Evolutionary conservation across 2,329 filamentous ascomycete species (phyloP).

Genomic region (Penicillium sp.): DNA sequence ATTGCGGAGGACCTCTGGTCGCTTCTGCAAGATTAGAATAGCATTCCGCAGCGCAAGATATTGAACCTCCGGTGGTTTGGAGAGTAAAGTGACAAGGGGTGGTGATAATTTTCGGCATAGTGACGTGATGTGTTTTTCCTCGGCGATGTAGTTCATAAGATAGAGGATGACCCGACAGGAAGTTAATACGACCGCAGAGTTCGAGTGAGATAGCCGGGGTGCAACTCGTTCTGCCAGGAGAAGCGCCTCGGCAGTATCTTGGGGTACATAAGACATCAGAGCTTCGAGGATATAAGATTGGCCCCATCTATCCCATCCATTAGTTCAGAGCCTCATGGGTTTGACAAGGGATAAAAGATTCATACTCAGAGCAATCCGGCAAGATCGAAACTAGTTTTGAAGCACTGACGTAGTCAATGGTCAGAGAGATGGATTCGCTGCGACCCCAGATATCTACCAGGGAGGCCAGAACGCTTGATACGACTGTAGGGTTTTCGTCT

Average conservation of each 20-base stretch:
- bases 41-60: conserved; percentile 94
- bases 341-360: conserved; percentile 13
- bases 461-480: conserved; percentile 85
- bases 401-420: conserved; percentile 94
- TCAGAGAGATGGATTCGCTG: conserved; percentile 95
- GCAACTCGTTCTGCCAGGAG: conserved; percentile 90
- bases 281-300: conserved; percentile 98
- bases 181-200: conserved; percentile 92
- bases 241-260: conserved; percentile 82
- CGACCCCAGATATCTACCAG: conserved; percentile 98
- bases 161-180: conserved; percentile 96
- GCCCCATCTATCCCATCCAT: conserved; percentile 68
- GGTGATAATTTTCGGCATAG: conserved; percentile 92
- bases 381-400: conserved; percentile 98
- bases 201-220: conserved; percentile 93
- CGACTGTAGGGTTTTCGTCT: conserved; percentile 96
- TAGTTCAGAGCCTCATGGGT: conserved; percentile 6
- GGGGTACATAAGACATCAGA: conserved; percentile 94
- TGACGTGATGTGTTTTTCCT: conserved; percentile 81
- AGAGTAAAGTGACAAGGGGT: conserved; percentile 87
- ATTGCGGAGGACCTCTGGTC: conserved; percentile 89
- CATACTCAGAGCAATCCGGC: conserved; percentile 93
- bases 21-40: conserved; percentile 84
- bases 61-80: conserved; percentile 97
- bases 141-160: conserved; percentile 96